A percentile compares a stretch with the other conserved stretches of the same genome.
Conservation (phyloP, 2,329 filamentous ascomycete genomes). For the Fusarium setosum region DNA sequence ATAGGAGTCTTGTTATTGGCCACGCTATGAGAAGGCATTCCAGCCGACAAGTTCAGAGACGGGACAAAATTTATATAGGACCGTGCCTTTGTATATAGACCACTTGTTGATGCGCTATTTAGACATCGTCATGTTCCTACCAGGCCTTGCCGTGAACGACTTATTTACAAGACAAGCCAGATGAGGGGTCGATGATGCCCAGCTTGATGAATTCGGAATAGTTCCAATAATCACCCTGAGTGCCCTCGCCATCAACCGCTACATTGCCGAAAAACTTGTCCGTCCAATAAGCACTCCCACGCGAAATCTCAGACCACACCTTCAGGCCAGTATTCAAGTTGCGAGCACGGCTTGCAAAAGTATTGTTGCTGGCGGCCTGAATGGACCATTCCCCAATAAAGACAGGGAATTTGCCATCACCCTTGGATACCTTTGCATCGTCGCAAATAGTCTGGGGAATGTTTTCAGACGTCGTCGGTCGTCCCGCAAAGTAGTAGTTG, state of each 20-base stretch:
- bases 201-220: constrained; percentile 17
- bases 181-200: too few relatives aligned
- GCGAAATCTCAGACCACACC: not conserved
- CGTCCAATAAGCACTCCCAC: constrained; percentile 18
- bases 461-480: not conserved
- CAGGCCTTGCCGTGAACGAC: too few relatives aligned
- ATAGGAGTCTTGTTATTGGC: too few relatives aligned
- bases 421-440: not conserved
- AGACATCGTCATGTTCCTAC: too few relatives aligned
- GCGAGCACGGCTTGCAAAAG: not conserved
- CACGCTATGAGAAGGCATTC: too few relatives aligned
- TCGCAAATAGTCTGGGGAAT: not conserved
- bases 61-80: too few relatives aligned
- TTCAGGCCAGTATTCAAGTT: constrained; percentile 8
- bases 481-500: constrained; percentile 17
- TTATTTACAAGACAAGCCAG: too few relatives aligned
- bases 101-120: too few relatives aligned
- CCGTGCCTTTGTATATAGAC: too few relatives aligned
- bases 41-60: too few relatives aligned
- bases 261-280: constrained; percentile 3
- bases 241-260: constrained; percentile 10
- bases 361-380: constrained; percentile 8
- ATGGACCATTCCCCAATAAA: constrained; percentile 24
- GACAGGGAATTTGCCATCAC: constrained; percentile 13
- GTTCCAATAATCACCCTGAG: constrained; percentile 22